phyloP scores from a whole-genome alignment of 257 asterid species.

The Leptodermis oblonga region DNA sequence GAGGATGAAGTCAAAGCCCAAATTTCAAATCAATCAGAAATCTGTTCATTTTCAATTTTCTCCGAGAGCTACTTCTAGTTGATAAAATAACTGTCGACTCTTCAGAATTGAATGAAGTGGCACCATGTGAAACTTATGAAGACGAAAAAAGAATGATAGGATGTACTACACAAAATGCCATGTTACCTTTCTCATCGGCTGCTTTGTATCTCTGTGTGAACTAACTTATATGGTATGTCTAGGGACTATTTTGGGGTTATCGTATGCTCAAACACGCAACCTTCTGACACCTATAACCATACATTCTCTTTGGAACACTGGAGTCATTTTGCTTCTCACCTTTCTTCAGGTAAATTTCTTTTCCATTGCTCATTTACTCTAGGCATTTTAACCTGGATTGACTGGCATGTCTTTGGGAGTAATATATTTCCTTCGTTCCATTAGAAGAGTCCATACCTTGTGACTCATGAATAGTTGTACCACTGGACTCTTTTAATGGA shows the following conservation, averaged over 20 bases:
- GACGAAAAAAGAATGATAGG: not conserved
- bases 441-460: no score
- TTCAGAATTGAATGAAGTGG: not conserved
- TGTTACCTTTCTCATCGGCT: not conserved
- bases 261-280: slow-evolving; percentile 90
- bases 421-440: not conserved
- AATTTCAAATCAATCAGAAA: not conserved
- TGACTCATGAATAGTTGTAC: no score
- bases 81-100: not conserved
- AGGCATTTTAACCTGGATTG: not conserved
- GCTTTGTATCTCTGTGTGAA: not conserved
- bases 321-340: slow-evolving; percentile 82
- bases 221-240: slow-evolving; percentile 11
- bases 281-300: slow-evolving; percentile 84
- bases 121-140: not conserved
- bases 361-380: not conserved
- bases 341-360: slow-evolving; percentile 67
- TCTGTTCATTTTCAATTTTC: not conserved
- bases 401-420: not conserved
- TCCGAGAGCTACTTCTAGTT: not conserved
- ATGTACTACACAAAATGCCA: not conserved
- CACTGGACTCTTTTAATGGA: no score
- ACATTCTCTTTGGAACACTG: slow-evolving; percentile 92
- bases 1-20: not conserved
- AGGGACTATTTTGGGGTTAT: slow-evolving; percentile 82